phyloP scores from a whole-genome alignment of 75 land plant genomes.

The Pinus albicaulis region DNA sequence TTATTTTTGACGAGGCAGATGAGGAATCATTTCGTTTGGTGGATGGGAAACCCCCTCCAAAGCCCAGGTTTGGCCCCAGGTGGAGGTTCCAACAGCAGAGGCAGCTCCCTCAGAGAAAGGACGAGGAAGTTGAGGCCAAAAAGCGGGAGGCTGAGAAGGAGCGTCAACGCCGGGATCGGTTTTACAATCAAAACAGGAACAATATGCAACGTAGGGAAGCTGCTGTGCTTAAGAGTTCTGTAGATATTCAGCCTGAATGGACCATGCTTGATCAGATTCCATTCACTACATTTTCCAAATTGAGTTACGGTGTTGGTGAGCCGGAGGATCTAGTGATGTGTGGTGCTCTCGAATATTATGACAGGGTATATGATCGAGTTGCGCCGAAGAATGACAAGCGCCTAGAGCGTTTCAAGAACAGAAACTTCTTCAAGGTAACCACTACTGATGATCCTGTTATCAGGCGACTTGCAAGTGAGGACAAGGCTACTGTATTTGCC shows the following conservation, averaged over 20 bases:
- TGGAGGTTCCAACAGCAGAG: constrained; percentile 74
- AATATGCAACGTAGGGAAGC: constrained; percentile 63
- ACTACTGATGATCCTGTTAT: constrained; percentile 98
- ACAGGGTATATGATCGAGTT: constrained; percentile 75
- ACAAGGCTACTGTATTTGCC: constrained; percentile 92
- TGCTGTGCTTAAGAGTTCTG: constrained; percentile 62
- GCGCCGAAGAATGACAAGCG: constrained; percentile 86
- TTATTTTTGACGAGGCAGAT: constrained; percentile 67
- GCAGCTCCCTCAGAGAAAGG: constrained; percentile 92
- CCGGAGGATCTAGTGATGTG: constrained; percentile 84
- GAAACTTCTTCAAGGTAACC: constrained; percentile 93
- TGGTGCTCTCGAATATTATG: constrained; percentile 85
- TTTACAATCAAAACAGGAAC: constrained; percentile 1
- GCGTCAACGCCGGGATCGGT: constrained; percentile 8
- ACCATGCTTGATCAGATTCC: constrained; percentile 98
- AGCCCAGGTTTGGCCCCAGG: constrained; percentile 70
- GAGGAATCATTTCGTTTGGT: constrained; percentile 77
- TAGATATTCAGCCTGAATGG: constrained; percentile 99
- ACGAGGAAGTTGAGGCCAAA: constrained; percentile 86
- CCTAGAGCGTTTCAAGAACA: constrained; percentile 84
- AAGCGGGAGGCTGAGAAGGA: constrained; percentile 89
- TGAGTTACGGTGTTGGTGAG: constrained; percentile 75
- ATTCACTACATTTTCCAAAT: constrained; percentile 84
- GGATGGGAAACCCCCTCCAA: constrained; percentile 83
- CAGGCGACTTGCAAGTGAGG: constrained; percentile 79